Percentiles rank a stretch among this genome's conserved stretches.
Conservation (phyloP, 179 eudicot species). For the Drosera spatulata region DNA sequence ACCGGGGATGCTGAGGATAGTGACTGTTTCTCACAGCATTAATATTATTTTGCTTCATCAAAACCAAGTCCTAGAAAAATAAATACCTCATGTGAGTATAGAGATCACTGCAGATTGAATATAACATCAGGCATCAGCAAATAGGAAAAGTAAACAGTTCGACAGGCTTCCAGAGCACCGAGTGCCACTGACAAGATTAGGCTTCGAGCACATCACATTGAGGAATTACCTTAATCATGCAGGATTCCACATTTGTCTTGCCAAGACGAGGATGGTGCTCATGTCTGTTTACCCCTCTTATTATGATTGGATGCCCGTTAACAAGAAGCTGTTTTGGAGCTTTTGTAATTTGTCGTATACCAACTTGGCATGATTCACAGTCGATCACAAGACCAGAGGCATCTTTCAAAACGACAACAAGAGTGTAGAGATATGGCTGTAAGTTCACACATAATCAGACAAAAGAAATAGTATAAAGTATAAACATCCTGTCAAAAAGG, state of each 20-base stretch:
- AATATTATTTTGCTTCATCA: conserved; percentile 90
- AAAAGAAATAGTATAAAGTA: conserved; percentile 4
- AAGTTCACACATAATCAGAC: conserved; percentile 8
- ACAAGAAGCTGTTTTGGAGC: conserved; percentile 87
- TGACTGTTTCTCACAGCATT: conserved; percentile 98
- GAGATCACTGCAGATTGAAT: too few species aligned
- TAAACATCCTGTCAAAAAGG: too few species aligned
- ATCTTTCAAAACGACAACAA: conserved; percentile 76
- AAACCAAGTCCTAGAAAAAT: conserved; percentile 64
- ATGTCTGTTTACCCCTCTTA: conserved; percentile 95
- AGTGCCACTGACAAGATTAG: not conserved
- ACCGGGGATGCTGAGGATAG: conserved; percentile 92
- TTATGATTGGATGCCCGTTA: conserved; percentile 75
- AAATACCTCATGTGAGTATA: too few species aligned
- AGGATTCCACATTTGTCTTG: conserved; percentile 83
- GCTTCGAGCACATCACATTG: not conserved
- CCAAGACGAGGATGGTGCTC: conserved; percentile 96
- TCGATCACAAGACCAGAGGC: conserved; percentile 64
- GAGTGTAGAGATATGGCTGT: conserved; percentile 91
- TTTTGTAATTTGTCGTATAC: conserved; percentile 68
- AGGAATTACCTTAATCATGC: conserved; percentile 80
- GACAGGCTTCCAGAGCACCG: not conserved
- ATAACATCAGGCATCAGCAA: not conserved
- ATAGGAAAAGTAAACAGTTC: not conserved
- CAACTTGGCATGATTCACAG: conserved; percentile 94